Base-by-base conservation (phyloP, 306 rosid genomes). In the Medicago truncatula region DNA sequence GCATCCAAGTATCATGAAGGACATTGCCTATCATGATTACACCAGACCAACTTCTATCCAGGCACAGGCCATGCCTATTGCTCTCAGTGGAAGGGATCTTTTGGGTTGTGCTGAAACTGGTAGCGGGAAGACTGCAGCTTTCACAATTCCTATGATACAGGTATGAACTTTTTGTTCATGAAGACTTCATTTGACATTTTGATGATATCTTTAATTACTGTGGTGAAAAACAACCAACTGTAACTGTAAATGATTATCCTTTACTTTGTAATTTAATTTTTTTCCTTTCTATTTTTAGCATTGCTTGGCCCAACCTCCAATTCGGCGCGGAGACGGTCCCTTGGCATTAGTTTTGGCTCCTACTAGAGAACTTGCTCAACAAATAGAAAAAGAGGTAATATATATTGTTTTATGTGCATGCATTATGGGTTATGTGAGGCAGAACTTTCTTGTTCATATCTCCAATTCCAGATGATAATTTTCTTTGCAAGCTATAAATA, bases 21-120 rank as follows among this genome's bases (percentile, higher is more conserved):
- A 92, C 80, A 92, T 92, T 79, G 93, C 86, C 10, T 81, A 76
- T 86, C 97, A 92, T 53, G 96, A 89, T 71, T 92, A 92, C 85
- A 88, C 96, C 34, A 85, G 88, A 79, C 97, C 97, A 13, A 92
- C 97, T n/a, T 83, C 97, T 49, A 92, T 92, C 79, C 97, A 92
- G 87, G 91, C 97, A 44, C 97, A 92, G 72, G 97, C 93, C 58
- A 88, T 92, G 97, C 97, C 97, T 5, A 62, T 89, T 77, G 96
- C 97, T 46, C 96, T 92, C 17, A 85, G 90, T 63, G 96, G 97
- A 67, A 85, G 86, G 85, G 97, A 92, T 88, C 76, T 92, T 47
- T 67, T 92, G 77, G 97, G 97, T 62, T 92, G 97, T 70, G 97
- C 97, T 36, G 97, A 92, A 87, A 92, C 97, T 62, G 97, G 97